Evolutionary conservation across 2,329 filamentous ascomycete species (phyloP).

Genomic region (Sclerotinia trifoliorum): DNA sequence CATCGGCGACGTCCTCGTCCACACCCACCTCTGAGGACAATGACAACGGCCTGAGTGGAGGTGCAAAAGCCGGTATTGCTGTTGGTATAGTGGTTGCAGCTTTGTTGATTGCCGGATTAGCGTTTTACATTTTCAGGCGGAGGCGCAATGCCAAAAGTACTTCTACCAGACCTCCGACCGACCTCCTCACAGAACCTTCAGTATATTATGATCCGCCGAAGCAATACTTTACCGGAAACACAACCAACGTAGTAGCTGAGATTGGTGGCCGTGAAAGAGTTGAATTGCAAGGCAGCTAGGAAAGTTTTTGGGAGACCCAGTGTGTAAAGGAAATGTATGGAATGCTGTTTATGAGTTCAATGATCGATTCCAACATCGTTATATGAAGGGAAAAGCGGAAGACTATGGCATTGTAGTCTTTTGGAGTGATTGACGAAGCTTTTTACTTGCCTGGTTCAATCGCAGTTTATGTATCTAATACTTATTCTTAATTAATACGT

Average conservation of each 20-base stretch:
- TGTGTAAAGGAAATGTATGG: background rate
- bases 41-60: background rate
- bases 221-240: background rate
- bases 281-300: background rate
- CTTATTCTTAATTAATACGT: background rate
- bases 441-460: background rate
- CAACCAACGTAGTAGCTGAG: background rate
- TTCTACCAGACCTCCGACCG: background rate
- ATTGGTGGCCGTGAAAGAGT: background rate
- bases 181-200: background rate
- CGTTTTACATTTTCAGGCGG: background rate
- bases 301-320: no score
- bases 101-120: background rate
- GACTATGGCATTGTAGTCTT: background rate
- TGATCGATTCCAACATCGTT: no score
- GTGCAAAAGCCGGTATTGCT: slow-evolving; percentile 13
- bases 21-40: background rate
- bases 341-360: background rate
- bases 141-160: background rate
- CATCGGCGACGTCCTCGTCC: background rate
- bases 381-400: background rate
- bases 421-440: background rate
- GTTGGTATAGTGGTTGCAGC: background rate
- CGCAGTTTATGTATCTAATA: background rate
- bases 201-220: background rate